These are phyloP conservation scores for Murraya paniculata DNA, from an alignment of 345 rosid genomes.

Conservation along the genomic window DNA sequence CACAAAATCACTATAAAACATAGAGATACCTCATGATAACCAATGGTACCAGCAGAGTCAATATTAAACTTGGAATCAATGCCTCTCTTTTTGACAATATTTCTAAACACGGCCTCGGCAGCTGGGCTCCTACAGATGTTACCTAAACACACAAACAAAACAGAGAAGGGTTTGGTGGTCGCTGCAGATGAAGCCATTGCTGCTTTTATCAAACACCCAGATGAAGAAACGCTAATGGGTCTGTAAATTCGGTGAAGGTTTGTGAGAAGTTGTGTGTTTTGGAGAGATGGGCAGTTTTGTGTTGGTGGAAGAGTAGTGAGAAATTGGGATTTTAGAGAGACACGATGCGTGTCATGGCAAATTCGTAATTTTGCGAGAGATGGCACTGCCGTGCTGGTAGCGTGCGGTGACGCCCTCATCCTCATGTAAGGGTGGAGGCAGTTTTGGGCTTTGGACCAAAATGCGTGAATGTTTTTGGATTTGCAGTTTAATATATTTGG, in stretches of 20 bases:
- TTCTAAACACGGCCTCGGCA: conserved; percentile 91
- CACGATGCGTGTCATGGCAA: conserved; percentile 37
- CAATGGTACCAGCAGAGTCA: conserved; percentile 92
- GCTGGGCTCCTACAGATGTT: conserved; percentile 96
- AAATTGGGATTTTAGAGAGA: conserved; percentile 16
- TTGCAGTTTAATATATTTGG: background rate
- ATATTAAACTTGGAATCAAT: conserved; percentile 67
- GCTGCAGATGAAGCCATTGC: conserved; percentile 52
- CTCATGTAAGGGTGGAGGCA: too few relatives aligned
- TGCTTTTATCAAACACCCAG: conserved; percentile 28
- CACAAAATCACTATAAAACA: background rate
- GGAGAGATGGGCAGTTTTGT: conserved; percentile 19
- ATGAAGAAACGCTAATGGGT: conserved; percentile 19
- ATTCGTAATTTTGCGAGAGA: conserved; percentile 42
- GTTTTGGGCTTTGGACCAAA: background rate
- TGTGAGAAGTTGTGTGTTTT: conserved; percentile 8
- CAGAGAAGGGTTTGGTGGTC: conserved; percentile 65
- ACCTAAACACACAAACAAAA: conserved; percentile 87
- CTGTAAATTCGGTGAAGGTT: background rate
- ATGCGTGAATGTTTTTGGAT: background rate
- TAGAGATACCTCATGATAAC: conserved; percentile 70
- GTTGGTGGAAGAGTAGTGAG: conserved; percentile 12
- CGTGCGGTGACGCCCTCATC: conserved; percentile 15
- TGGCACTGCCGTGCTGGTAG: conserved; percentile 20
- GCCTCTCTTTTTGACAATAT: conserved; percentile 69